Percentiles rank a stretch among this genome's conserved stretches.
Conservation (phyloP, 2,329 filamentous ascomycete species). For the Cladophialophora psammophila region DNA sequence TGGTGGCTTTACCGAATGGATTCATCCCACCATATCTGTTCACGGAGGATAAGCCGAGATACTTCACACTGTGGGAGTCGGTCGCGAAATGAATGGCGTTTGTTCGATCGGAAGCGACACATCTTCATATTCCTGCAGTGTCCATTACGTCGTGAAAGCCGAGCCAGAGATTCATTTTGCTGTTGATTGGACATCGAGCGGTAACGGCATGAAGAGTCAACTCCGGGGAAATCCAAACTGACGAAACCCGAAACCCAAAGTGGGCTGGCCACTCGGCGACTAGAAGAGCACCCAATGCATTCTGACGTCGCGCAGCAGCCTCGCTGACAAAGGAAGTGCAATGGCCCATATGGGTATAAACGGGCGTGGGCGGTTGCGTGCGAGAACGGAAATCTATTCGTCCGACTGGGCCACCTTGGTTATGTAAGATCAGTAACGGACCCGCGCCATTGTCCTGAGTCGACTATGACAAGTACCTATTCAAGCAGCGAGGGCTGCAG, state of each 20-base stretch:
- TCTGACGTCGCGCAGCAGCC: constrained; percentile 1
- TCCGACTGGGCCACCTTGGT: background rate
- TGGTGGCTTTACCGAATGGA: constrained; percentile 37
- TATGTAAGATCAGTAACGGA: constrained; percentile 2
- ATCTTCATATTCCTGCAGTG: background rate
- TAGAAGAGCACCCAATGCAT: constrained; percentile 1
- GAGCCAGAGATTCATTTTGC: background rate
- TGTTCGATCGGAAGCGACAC: background rate
- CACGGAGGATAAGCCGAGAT: constrained; percentile 37
- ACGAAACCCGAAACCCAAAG: background rate
- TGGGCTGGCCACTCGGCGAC: background rate
- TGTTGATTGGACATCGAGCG: background rate
- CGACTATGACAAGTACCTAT: background rate
- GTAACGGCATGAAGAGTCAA: background rate
- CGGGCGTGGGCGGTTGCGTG: background rate
- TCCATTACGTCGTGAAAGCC: background rate
- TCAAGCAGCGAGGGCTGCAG: constrained; percentile 2
- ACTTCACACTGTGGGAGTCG: constrained; percentile 35
- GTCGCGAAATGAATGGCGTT: background rate
- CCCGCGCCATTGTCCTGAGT: background rate
- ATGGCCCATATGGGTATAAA: background rate
- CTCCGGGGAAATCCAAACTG: background rate
- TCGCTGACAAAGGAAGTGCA: constrained; percentile 11
- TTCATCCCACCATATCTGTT: constrained; percentile 42
- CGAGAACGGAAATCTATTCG: background rate